These are phyloP conservation scores for Metarhizium guizhouense DNA, from an alignment of 2,329 filamentous ascomycete genomes.

Conservation along the genomic window DNA sequence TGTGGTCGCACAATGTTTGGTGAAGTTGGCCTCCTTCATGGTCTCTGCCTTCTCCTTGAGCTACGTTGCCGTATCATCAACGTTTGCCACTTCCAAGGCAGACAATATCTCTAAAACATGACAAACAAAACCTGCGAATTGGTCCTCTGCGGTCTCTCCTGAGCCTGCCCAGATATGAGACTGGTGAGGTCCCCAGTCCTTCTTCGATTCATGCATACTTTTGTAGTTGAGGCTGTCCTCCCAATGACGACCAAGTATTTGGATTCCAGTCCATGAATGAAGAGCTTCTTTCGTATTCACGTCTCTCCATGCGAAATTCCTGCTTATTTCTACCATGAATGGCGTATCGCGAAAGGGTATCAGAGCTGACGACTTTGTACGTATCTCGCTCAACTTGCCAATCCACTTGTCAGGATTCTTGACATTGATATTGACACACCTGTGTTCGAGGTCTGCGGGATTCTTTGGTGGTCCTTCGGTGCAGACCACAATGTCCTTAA, in stretches of 20 bases:
- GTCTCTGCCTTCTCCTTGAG: background rate
- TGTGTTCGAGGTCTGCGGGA: background rate
- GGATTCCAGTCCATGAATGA: conserved; percentile 20
- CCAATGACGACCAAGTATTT: conserved; percentile 26
- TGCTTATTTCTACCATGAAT: conserved; percentile 24
- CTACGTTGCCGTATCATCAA: background rate
- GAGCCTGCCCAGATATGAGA: conserved; percentile 23
- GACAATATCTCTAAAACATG: conserved; percentile 22
- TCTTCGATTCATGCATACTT: conserved; percentile 14
- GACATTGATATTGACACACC: background rate
- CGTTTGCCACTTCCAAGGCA: conserved; percentile 5
- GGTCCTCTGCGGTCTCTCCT: conserved; percentile 14
- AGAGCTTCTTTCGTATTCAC: conserved; percentile 9
- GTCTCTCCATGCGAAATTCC: conserved; percentile 20
- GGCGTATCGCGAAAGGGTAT: conserved; percentile 21
- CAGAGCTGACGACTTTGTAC: conserved; percentile 17
- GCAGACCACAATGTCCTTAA: conserved; percentile 13
- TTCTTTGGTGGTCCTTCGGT: background rate
- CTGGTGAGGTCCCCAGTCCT: conserved; percentile 22
- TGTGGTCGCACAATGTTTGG: background rate
- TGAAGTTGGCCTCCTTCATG: background rate
- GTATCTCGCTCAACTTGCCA: conserved; percentile 10
- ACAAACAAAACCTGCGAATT: conserved; percentile 21
- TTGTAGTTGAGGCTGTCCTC: conserved; percentile 25
- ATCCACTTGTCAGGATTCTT: background rate